phyloP scores from a whole-genome alignment of 768 basidiomycete species.

The Lactarius indigo region DNA sequence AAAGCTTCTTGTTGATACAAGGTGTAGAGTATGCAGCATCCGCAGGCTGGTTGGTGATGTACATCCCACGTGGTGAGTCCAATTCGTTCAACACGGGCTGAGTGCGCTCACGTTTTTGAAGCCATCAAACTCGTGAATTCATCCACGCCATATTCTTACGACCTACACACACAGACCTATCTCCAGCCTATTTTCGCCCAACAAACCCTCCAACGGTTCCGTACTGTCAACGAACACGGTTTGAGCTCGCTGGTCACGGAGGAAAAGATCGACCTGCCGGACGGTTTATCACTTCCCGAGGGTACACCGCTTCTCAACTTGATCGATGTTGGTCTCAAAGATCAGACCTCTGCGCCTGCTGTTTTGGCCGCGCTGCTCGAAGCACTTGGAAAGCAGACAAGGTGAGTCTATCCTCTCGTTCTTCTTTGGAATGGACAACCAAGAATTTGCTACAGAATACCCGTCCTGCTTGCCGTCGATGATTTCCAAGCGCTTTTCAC shows the following conservation, averaged over 20 bases:
- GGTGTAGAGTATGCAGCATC: conserved; percentile 62
- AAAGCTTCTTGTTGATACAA: conserved; percentile 76
- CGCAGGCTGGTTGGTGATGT: conserved; percentile 77
- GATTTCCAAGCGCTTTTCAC: conserved; percentile 83
- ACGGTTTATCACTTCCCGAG: conserved; percentile 40
- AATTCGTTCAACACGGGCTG: background rate
- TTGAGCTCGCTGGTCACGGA: conserved; percentile 42
- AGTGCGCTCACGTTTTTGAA: conserved; percentile 24
- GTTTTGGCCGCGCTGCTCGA: conserved; percentile 57
- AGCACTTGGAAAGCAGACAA: conserved; percentile 59
- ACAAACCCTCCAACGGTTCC: conserved; percentile 59
- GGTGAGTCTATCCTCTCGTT: conserved; percentile 41
- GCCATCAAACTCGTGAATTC: conserved; percentile 67
- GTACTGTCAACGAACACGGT: conserved; percentile 51
- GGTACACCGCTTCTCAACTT: conserved; percentile 54
- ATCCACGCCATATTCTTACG: conserved; percentile 67
- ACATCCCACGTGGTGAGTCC: conserved; percentile 70
- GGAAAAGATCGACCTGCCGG: conserved; percentile 45
- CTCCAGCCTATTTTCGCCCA: conserved; percentile 63
- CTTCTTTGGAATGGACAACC: background rate
- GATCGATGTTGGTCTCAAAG: conserved; percentile 53
- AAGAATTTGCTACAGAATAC: conserved; percentile 44
- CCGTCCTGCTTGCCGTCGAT: conserved; percentile 81
- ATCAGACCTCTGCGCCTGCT: conserved; percentile 48
- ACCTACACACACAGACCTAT: conserved; percentile 73